Conservation (phyloP, 768 basidiomycete species). For the Lactarius akahatsu region DNA sequence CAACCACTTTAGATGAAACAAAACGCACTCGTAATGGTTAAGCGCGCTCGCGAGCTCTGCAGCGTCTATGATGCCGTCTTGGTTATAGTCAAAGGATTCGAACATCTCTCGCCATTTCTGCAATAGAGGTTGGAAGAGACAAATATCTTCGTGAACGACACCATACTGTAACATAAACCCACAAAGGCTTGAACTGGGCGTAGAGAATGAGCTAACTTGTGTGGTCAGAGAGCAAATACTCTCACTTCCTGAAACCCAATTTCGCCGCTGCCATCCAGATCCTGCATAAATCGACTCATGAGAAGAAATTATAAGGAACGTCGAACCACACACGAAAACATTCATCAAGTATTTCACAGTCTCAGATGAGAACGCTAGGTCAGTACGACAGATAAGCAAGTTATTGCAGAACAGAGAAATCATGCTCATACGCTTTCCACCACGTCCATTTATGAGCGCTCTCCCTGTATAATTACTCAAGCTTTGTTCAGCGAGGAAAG, state of each 20-base stretch:
- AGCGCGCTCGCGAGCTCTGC: constrained; percentile 2
- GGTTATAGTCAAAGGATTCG: constrained; percentile 7
- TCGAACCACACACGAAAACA: constrained; percentile 3
- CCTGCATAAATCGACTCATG: neutral
- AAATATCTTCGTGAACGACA: neutral
- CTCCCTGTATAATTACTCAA: constrained; percentile 3
- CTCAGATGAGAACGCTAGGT: neutral
- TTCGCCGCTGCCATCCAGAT: constrained; percentile 13
- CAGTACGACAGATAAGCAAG: neutral
- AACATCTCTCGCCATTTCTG: constrained; percentile 19
- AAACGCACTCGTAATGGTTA: neutral
- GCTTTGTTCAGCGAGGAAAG: neutral
- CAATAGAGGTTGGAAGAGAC: neutral
- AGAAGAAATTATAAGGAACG: neutral
- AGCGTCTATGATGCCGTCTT: constrained; percentile 13
- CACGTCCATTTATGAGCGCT: constrained; percentile 4
- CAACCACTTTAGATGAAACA: neutral
- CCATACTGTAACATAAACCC: constrained; percentile 11
- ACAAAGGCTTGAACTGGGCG: constrained; percentile 9
- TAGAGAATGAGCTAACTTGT: neutral
- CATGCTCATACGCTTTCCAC: neutral
- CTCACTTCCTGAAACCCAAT: constrained; percentile 11
- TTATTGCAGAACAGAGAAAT: neutral
- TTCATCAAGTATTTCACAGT: constrained; percentile 15
- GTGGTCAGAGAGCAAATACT: neutral